Evolutionary conservation across 169 alveolate genomes (phyloP).

Genomic region (Cyclospora cayetanensis): DNA sequence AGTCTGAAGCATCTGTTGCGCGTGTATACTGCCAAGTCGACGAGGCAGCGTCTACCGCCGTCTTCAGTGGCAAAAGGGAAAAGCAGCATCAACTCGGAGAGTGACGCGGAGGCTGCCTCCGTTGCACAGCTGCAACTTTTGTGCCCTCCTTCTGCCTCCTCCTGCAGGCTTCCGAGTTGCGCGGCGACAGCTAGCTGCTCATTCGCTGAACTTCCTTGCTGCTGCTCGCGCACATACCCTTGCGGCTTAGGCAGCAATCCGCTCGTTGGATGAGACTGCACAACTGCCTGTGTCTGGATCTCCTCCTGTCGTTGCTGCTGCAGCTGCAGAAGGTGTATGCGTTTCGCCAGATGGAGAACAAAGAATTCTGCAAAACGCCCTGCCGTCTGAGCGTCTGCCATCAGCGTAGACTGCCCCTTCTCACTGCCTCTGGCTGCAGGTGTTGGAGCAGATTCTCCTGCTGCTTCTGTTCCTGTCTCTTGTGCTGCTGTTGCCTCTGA

Average conservation of each 20-base stretch:
- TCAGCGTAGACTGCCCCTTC: not conserved
- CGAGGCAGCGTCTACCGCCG: not conserved
- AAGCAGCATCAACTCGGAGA: not conserved
- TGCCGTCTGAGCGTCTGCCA: not conserved
- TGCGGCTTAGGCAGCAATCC: not conserved
- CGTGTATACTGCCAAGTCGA: not conserved
- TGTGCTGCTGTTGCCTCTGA: not conserved
- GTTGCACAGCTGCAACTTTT: not conserved
- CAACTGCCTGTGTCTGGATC: not conserved
- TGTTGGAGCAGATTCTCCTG: not conserved
- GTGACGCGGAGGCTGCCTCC: not conserved
- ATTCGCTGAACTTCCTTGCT: not conserved
- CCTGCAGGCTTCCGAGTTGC: not conserved
- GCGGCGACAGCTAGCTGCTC: not conserved
- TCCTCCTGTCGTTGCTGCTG: not conserved
- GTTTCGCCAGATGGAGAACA: not conserved
- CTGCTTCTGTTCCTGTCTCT: not conserved
- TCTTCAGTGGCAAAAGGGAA: not conserved
- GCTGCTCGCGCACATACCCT: not conserved
- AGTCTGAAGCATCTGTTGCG: not conserved
- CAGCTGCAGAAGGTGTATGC: not conserved
- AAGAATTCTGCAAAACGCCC: not conserved
- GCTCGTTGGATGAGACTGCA: not conserved
- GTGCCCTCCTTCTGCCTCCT: not conserved
- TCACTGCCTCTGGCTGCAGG: too few relatives aligned